These are phyloP conservation scores for Naganishia kalamii DNA, from an alignment of 768 basidiomycete genomes.

Conservation along the genomic window DNA sequence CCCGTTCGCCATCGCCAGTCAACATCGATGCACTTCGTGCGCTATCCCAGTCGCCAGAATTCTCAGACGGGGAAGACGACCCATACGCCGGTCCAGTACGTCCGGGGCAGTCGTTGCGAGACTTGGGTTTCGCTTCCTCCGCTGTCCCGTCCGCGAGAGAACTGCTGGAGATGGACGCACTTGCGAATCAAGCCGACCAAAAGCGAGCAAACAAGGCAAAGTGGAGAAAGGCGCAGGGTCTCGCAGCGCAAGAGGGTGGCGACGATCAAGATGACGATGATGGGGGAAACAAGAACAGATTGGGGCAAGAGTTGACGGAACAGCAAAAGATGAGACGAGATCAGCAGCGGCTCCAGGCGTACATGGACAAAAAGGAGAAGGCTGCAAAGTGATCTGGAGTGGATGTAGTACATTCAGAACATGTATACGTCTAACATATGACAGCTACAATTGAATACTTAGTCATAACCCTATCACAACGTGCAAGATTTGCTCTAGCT, in stretches of 20 bases:
- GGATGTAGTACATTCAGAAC: neutral
- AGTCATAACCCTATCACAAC: neutral
- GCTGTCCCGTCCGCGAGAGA: slow-evolving; percentile 75
- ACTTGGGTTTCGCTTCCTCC: slow-evolving; percentile 52
- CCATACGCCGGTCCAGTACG: slow-evolving; percentile 12
- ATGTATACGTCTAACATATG: neutral
- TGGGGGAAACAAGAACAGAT: neutral
- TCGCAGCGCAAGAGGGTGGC: slow-evolving; percentile 35
- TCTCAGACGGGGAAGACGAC: slow-evolving; percentile 22
- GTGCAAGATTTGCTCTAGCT: neutral
- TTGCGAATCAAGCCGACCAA: slow-evolving; percentile 61
- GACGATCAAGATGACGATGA: slow-evolving; percentile 26
- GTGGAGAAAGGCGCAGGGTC: slow-evolving; percentile 45
- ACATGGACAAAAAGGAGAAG: slow-evolving; percentile 8
- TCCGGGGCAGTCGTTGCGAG: slow-evolving; percentile 61
- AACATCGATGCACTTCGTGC: slow-evolving; percentile 26
- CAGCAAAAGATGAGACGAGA: slow-evolving; percentile 1
- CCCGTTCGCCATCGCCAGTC: slow-evolving; percentile 27
- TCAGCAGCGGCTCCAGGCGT: slow-evolving; percentile 3
- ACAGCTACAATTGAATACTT: neutral
- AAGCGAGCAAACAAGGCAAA: slow-evolving; percentile 64
- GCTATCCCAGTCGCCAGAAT: slow-evolving; percentile 15
- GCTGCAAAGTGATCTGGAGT: neutral
- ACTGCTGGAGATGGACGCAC: slow-evolving; percentile 69
- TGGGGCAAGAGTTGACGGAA: slow-evolving; percentile 4